Evolutionary conservation across 2,329 filamentous ascomycete species (phyloP), one percentile per base, ranked within the genome.

Genomic region (Lachnellula willkommii): DNA sequence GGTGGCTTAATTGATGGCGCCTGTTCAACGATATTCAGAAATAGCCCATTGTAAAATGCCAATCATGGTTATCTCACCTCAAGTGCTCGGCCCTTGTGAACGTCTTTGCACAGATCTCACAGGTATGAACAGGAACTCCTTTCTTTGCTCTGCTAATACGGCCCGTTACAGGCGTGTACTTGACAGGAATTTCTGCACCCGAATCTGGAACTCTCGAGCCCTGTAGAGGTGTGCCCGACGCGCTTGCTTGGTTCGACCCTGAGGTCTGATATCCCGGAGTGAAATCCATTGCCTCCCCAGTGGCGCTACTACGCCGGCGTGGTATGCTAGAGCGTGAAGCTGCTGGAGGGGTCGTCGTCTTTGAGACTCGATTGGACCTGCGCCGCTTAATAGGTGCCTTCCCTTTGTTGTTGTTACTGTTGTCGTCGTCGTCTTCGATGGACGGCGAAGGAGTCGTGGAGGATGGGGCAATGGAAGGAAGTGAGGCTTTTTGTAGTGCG

Each of bases 11-110:
- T 67, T 85, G 79, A 67, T 85, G 82, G 53, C 82, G 79, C 64
- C 82, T 84, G 32, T 12, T 15, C 15, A 32, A 26, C 6, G 12
- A 32, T 11, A 4, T 26, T 47, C 17, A 47, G 45, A 14, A 47
- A 47, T n/a, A 24, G 12, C 24, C 17, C 17, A 26, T 14, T 28
- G 14, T 14, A 12, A 14, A n/a, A n/a, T 47, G 12, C 24, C 17
- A 26, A 35, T 46, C 8, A 40, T 17, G 46, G 24, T 36, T 22
- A 24, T 9, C 61, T 67, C 62, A 84, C 81, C 80, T 80, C 43
- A 85, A 70, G 69, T 85, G 82, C 65, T 85, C 82, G 32, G 82
- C 82, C 65, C 82, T 74, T 12, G 81, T 84, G 59, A 85, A 85
- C 2, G 79, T 84, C 82, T 68, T 70, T 37, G 61, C 62, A 51